A percentile compares a stretch with the other conserved stretches of the same genome.
phyloP scores from a whole-genome alignment of 2,329 filamentous ascomycete species.

The Aspergillus sp. region DNA sequence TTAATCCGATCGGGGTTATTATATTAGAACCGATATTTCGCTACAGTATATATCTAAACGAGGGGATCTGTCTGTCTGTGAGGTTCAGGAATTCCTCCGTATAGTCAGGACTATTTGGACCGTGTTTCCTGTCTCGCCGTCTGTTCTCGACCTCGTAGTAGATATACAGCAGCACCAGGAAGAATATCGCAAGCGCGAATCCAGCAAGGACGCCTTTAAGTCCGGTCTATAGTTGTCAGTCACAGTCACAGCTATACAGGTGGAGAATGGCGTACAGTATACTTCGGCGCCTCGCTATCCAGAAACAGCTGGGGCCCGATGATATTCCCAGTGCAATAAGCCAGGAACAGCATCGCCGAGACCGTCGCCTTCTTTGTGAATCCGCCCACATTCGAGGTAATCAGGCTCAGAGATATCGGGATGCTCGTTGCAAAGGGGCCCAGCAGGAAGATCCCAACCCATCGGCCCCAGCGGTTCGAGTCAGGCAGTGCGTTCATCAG shows the following conservation, averaged over 20 bases:
- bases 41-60: too few relatives aligned
- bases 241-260: too few relatives aligned
- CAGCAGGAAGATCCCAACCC: neutral
- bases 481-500: neutral
- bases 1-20: too few relatives aligned
- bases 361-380: neutral
- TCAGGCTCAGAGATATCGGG: neutral
- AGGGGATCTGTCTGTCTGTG: neutral
- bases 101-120: neutral
- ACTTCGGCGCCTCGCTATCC: neutral
- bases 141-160: conserved; percentile 1
- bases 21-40: too few relatives aligned
- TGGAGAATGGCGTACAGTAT: too few relatives aligned
- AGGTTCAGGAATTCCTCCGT: neutral
- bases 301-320: neutral
- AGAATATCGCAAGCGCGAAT: neutral
- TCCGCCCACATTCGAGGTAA: neutral
- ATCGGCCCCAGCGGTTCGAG: neutral
- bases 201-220: neutral
- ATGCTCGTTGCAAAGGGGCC: neutral
- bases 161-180: neutral
- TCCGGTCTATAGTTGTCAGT: neutral
- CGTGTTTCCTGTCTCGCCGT: neutral
- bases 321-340: neutral
- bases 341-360: neutral